Evolutionary conservation across 2,329 filamentous ascomycete genomes (phyloP), one percentile per base, ranked within the genome.

Genomic region (Epichloe festucae): DNA sequence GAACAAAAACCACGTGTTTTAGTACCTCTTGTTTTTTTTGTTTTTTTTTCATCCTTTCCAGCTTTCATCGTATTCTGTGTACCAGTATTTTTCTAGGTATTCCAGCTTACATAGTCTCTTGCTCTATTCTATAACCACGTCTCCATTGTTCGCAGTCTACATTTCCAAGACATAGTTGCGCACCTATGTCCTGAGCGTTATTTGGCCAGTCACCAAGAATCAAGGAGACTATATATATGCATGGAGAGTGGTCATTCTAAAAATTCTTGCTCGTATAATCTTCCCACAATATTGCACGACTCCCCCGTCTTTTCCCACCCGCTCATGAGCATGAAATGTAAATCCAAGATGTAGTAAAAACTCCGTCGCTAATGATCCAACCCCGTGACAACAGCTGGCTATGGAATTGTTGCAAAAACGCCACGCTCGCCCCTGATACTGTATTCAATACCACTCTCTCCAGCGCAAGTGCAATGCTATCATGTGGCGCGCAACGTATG

Each of bases 281-380:
- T 11, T 19, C 4, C 12, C 5, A 15, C 17, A 46, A 11, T 23
- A 23, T 10, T 19, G 12, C 27, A 35, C 35, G 17, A 34, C 10
- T 27, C 4, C 27, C 27, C 27, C 17, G 12, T 36, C 31, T 12
- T 17, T 40, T 39, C 6, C n/a, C 19, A n/a, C 34, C 19, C 19
- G 17, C 12, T 45, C 48, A 50, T 50, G 2, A 41, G 21, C 19
- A 17, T 45, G 40, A 27, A 42, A 50, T 45, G 19, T 43, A 49
- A 5, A 23, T 34, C 10, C 21, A 49, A 40, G 48, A 39, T 41
- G 34, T n/a, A 52, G 54, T 44, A 50, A 46, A 55, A 69, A 69
- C 67, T 67, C 67, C 67, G 59, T 67, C 67, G 67, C 67, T 69
- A 62, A 68, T 69, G 67, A 63, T 50, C 51, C 39, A 43, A 51